phyloP scores from a whole-genome alignment of 768 basidiomycete genomes.

The Porpolomopsis calyptriformis region DNA sequence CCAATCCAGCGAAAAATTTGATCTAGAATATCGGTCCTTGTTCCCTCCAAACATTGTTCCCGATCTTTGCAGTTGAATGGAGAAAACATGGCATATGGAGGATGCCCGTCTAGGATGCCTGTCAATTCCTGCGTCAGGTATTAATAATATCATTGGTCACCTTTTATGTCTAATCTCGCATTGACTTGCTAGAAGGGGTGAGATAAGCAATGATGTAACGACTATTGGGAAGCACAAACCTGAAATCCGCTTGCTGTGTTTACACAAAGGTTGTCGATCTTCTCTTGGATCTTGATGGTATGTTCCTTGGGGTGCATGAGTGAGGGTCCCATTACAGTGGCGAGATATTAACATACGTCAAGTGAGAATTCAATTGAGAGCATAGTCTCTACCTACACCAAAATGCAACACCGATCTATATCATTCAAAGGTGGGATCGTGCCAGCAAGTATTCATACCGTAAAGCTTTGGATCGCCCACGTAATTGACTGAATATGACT shows the following conservation, averaged over 20 bases:
- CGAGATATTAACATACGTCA: not conserved
- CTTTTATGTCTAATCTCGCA: too few species aligned
- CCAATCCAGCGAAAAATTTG: not conserved
- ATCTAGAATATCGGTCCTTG: not conserved
- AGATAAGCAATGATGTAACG: not conserved
- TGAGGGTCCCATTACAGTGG: not conserved
- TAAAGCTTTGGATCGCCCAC: slow-evolving; percentile 5
- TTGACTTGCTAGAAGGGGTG: too few species aligned
- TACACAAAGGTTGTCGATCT: not conserved
- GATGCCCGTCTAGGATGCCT: not conserved
- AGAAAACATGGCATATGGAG: not conserved
- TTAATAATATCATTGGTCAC: too few species aligned
- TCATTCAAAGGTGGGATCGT: not conserved
- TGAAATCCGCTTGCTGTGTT: slow-evolving; percentile 2
- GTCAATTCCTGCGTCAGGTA: not conserved
- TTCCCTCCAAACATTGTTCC: not conserved
- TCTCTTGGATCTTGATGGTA: not conserved
- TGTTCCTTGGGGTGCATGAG: not conserved
- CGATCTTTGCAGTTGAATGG: not conserved
- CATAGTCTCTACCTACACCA: slow-evolving; percentile 6
- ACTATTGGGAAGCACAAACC: not conserved
- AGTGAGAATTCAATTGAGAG: slow-evolving; percentile 4
- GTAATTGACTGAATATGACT: slow-evolving; percentile 3
- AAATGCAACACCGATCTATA: too few species aligned
- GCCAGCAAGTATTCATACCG: not conserved